phyloP scores from a whole-genome alignment of 2,329 filamentous ascomycete genomes.

The Chaetothyriales sp. region DNA sequence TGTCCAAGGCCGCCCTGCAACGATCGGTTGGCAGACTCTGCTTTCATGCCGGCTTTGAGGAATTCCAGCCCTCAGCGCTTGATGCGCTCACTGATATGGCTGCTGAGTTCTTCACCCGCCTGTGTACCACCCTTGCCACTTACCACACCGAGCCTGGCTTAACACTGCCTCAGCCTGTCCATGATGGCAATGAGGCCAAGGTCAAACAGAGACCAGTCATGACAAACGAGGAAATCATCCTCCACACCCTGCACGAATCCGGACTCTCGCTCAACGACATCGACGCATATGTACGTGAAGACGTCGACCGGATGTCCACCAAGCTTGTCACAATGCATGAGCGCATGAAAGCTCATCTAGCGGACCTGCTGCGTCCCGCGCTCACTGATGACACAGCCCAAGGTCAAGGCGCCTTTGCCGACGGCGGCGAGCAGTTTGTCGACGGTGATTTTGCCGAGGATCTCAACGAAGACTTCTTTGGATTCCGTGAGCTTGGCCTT shows the following conservation, averaged over 20 bases:
- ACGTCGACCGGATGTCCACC: slow-evolving; percentile 68
- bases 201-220: slow-evolving; percentile 50
- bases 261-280: slow-evolving; percentile 68
- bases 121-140: slow-evolving; percentile 61
- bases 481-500: slow-evolving; percentile 86
- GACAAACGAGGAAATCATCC: slow-evolving; percentile 66
- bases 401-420: slow-evolving; percentile 81
- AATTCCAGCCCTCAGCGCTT: slow-evolving; percentile 85
- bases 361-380: slow-evolving; percentile 84
- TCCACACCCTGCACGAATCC: slow-evolving; percentile 73
- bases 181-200: slow-evolving; percentile 7
- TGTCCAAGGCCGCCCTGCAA: slow-evolving; percentile 71
- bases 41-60: slow-evolving; percentile 92
- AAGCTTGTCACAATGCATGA: slow-evolving; percentile 80
- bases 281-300: slow-evolving; percentile 79
- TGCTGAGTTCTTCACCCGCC: slow-evolving; percentile 73
- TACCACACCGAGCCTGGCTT: slow-evolving; percentile 75
- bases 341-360: slow-evolving; percentile 80
- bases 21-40: slow-evolving; percentile 88
- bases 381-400: slow-evolving; percentile 66
- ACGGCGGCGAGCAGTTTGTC: slow-evolving; percentile 92
- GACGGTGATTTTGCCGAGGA: slow-evolving; percentile 96
- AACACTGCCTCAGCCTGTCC: slow-evolving; percentile 29
- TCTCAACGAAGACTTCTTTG: slow-evolving; percentile 96
- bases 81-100: slow-evolving; percentile 83